These are phyloP conservation scores for Aspergillus conjunctus DNA, from an alignment of 495 filamentous ascomycete species.

Conservation along the genomic window DNA sequence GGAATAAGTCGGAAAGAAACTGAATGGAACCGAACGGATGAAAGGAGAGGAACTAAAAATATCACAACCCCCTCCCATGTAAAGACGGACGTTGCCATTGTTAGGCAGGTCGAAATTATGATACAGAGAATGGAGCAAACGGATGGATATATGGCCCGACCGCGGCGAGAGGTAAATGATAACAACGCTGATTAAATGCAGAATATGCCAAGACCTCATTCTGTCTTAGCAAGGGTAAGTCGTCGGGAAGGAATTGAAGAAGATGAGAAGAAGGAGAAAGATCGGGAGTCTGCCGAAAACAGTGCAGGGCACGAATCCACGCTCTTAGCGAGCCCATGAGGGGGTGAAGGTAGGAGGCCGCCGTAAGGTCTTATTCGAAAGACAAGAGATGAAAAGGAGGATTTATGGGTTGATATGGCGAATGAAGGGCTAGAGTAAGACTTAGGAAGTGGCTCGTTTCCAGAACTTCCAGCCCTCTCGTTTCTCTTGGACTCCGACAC, in stretches of 20 bases:
- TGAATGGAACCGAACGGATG: background rate
- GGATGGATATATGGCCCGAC: background rate
- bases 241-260: background rate
- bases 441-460: slow-evolving; percentile 51
- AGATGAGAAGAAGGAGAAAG: background rate
- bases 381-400: slow-evolving; percentile 1
- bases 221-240: background rate
- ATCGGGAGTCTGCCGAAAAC: background rate
- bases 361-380: no score
- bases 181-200: background rate
- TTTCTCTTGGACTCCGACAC: slow-evolving; percentile 65
- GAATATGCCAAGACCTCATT: background rate
- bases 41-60: slow-evolving; percentile 2
- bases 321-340: no score
- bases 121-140: slow-evolving; percentile 19
- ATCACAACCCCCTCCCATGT: slow-evolving; percentile 4
- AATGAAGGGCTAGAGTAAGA: background rate
- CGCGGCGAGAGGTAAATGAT: slow-evolving; percentile 3
- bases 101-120: slow-evolving; percentile 13
- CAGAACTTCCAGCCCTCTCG: slow-evolving; percentile 94
- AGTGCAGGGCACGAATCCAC: background rate
- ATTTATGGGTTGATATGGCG: background rate
- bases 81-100: slow-evolving; percentile 13
- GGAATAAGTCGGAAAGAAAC: slow-evolving; percentile 1
- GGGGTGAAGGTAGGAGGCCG: no score